These are phyloP conservation scores for Cladophialophora exuberans DNA, from an alignment of 2,329 filamentous ascomycete species.

Conservation along the genomic window DNA sequence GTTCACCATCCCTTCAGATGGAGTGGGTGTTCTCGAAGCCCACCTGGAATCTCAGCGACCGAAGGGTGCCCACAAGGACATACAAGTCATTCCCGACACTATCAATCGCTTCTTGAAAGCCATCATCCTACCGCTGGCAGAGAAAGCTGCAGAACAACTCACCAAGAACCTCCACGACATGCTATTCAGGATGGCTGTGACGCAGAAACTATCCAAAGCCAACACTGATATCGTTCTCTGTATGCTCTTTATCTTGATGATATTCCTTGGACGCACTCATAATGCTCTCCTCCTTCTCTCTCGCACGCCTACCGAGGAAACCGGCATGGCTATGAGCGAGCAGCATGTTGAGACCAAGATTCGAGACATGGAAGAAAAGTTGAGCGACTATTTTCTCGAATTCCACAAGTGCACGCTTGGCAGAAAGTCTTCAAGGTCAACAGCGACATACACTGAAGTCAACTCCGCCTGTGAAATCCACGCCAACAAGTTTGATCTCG, in stretches of 20 bases:
- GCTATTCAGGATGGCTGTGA: conserved; percentile 27
- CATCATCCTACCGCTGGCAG: conserved; percentile 20
- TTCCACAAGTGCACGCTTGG: conserved; percentile 30
- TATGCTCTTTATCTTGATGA: conserved; percentile 25
- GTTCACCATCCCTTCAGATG: conserved; percentile 16
- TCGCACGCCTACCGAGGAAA: conserved; percentile 6
- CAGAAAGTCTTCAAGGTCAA: conserved; percentile 7
- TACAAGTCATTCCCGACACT: conserved; percentile 23
- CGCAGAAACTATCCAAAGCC: conserved; percentile 11
- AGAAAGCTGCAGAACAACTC: conserved; percentile 16
- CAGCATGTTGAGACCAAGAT: conserved; percentile 18
- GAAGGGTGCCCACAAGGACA: not conserved
- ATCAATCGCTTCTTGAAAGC: conserved; percentile 31
- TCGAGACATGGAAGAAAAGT: conserved; percentile 23
- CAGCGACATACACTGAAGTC: not conserved
- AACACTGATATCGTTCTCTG: conserved; percentile 24
- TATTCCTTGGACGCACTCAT: conserved; percentile 25
- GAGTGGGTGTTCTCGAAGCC: conserved; percentile 9
- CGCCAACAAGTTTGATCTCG: conserved; percentile 20
- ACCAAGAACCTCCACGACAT: conserved; percentile 24
- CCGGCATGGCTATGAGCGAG: conserved; percentile 1
- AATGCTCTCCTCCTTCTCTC: conserved; percentile 16
- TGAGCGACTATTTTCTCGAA: conserved; percentile 23
- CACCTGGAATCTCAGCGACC: conserved; percentile 14
- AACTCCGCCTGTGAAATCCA: conserved; percentile 17